Conservation (phyloP, 2,329 filamentous ascomycete species). For the Lasiodiplodia hormozganensis region DNA sequence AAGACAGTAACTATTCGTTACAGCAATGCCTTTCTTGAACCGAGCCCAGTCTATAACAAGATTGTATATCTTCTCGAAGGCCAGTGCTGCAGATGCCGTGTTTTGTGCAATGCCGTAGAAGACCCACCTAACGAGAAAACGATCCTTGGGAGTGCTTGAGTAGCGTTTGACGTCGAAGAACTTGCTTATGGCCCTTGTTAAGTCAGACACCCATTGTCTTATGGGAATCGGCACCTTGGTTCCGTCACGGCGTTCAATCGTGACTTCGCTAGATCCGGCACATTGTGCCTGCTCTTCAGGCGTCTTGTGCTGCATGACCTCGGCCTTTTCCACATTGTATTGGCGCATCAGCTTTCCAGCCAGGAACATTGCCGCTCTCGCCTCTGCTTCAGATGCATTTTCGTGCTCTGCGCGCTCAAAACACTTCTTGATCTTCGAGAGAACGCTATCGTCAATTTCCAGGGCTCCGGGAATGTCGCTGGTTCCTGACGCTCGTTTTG, state of each 20-base stretch:
- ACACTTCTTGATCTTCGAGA: constrained; percentile 32
- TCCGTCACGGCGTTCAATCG: constrained; percentile 30
- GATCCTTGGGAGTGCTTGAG: constrained; percentile 34
- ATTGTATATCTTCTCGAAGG: constrained; percentile 38
- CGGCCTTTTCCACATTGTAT: constrained; percentile 32
- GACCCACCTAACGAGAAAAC: constrained; percentile 23
- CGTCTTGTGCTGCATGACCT: constrained; percentile 31
- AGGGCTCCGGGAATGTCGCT: not conserved
- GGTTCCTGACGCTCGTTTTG: not conserved
- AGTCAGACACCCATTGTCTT: not conserved
- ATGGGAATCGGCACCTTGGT: not conserved
- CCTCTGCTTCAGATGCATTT: constrained; percentile 26
- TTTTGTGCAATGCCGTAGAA: constrained; percentile 38
- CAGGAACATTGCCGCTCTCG: not conserved
- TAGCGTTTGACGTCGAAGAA: constrained; percentile 28
- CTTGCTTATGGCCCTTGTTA: not conserved
- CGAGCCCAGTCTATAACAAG: constrained; percentile 32
- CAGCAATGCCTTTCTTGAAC: constrained; percentile 25
- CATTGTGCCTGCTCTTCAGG: constrained; percentile 25
- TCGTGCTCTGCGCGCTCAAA: constrained; percentile 24
- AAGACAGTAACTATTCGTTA: constrained; percentile 32
- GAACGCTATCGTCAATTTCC: constrained; percentile 27
- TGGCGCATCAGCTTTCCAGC: constrained; percentile 30
- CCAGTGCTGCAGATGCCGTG: constrained; percentile 35
- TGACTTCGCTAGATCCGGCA: constrained; percentile 30